A percentile compares a stretch with the other conserved stretches of the same genome.
phyloP scores from a whole-genome alignment of 169 alveolate genomes.

The Eimeria nieschulzi region DNA sequence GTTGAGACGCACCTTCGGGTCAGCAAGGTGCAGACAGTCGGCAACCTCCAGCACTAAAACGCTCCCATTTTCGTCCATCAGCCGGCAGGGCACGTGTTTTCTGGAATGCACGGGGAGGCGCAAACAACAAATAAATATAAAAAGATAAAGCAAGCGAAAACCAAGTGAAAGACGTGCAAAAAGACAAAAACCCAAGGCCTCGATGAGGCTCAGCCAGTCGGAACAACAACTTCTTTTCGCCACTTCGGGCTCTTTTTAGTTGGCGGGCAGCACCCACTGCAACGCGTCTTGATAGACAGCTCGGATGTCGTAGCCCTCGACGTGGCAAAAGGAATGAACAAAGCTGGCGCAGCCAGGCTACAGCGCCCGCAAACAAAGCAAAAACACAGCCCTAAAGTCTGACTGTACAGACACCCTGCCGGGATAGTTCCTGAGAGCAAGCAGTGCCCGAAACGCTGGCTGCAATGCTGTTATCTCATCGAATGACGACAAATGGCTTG shows the following conservation, averaged over 20 bases:
- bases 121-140: background rate
- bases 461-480: too few relatives aligned
- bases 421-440: too few relatives aligned
- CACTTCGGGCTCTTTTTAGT: too few relatives aligned
- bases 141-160: background rate
- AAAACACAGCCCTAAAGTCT: background rate
- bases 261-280: background rate
- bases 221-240: too few relatives aligned
- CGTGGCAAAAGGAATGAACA: background rate
- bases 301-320: background rate
- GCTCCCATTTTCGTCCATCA: background rate
- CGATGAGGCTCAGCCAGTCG: background rate
- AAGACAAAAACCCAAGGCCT: too few relatives aligned
- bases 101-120: background rate
- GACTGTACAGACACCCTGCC: too few relatives aligned
- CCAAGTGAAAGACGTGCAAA: background rate
- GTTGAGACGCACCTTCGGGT: background rate
- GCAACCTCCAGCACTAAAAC: conserved; percentile 3
- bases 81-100: background rate
- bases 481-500: too few relatives aligned
- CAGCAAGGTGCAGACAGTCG: background rate
- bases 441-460: too few relatives aligned
- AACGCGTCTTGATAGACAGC: background rate
- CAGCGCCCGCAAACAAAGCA: background rate
- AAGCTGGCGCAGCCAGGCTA: conserved; percentile 3